phyloP scores from a whole-genome alignment of 202 grass and related monocot species.

The Zizania palustris region DNA sequence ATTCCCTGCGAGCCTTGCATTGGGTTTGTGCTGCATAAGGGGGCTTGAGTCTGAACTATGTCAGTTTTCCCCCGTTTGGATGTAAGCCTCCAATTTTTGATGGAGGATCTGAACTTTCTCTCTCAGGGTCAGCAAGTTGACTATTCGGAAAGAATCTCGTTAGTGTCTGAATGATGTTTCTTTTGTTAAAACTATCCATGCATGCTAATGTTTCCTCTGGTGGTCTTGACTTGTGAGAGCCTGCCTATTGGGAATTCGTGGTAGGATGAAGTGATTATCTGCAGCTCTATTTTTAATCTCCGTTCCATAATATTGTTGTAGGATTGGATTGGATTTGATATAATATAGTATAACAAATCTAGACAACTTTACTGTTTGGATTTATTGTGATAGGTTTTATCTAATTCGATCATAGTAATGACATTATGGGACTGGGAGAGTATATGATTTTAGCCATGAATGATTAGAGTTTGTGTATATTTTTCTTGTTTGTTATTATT shows the following conservation, averaged over 20 bases:
- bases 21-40: neutral
- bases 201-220: neutral
- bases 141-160: neutral
- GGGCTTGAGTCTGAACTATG: neutral
- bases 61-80: conserved; percentile 37
- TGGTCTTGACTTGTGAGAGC: neutral
- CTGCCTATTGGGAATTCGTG: neutral
- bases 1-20: neutral
- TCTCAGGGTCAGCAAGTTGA: conserved; percentile 21
- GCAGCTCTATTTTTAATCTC: no score
- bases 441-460: no score
- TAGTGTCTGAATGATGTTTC: neutral
- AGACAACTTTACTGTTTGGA: no score
- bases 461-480: no score
- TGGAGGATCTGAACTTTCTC: conserved; percentile 55
- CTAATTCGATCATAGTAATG: no score
- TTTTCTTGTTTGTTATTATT: no score
- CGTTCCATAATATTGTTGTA: no score
- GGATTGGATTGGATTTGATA: no score
- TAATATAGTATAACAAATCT: no score
- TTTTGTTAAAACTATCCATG: neutral
- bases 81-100: conserved; percentile 63
- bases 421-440: no score
- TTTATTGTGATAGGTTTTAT: no score
- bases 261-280: neutral